Conservation (phyloP, 768 basidiomycete genomes). For the Sutorius australiensis region DNA sequence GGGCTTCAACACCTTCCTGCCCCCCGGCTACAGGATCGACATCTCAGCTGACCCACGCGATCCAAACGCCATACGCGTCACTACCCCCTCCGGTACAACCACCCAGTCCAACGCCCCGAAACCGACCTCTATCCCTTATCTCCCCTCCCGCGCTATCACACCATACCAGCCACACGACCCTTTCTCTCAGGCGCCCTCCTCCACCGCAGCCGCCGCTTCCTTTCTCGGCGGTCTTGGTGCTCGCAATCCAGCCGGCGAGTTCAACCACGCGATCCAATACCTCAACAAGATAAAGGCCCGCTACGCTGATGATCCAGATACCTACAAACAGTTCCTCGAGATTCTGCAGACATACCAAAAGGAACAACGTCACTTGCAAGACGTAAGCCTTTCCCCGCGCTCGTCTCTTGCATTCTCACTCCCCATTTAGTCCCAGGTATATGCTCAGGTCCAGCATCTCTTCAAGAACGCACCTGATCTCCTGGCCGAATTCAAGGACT, state of each 20-base stretch:
- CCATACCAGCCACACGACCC: conserved; percentile 38
- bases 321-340: conserved; percentile 87
- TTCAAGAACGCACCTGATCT: conserved; percentile 82
- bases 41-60: conserved; percentile 67
- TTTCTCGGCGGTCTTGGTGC: conserved; percentile 59
- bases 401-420: not conserved
- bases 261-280: conserved; percentile 93
- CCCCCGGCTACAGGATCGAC: conserved; percentile 92
- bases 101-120: conserved; percentile 56
- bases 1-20: conserved; percentile 97
- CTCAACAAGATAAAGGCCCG: conserved; percentile 98
- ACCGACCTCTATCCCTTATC: conserved; percentile 19
- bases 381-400: conserved; percentile 45
- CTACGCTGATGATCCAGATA: conserved; percentile 84
- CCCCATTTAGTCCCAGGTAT: conserved; percentile 60
- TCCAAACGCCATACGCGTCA: conserved; percentile 74
- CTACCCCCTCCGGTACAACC: conserved; percentile 70
- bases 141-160: conserved; percentile 50
- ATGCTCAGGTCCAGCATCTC: conserved; percentile 72
- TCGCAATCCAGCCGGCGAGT: conserved; percentile 59
- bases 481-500: conserved; percentile 76
- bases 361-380: conserved; percentile 68
- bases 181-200: conserved; percentile 46
- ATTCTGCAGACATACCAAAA: conserved; percentile 86
- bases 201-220: conserved; percentile 59